phyloP scores from a whole-genome alignment of 805 yeast species.

The Scheffersomyces spartinae region DNA sequence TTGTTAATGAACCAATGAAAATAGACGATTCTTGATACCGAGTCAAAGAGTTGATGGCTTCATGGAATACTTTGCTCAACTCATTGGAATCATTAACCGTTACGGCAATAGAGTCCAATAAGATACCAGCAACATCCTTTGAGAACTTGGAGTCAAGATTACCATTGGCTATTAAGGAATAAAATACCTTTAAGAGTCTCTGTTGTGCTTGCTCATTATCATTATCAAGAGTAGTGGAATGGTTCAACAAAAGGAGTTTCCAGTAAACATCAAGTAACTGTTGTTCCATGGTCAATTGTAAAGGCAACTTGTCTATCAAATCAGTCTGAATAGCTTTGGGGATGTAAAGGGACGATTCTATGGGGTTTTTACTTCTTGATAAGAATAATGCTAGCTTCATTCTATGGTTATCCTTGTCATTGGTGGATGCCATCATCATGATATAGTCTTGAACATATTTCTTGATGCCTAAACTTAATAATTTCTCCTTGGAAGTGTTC shows the following conservation, averaged over 20 bases:
- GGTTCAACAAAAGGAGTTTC: conserved; percentile 35
- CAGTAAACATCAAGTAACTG: conserved; percentile 35
- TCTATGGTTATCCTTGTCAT: too few species aligned
- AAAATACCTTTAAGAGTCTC: too few species aligned
- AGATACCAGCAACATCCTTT: conserved; percentile 31
- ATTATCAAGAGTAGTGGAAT: too few species aligned
- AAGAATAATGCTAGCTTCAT: conserved; percentile 14
- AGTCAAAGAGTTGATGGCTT: too few species aligned
- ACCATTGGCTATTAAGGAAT: too few species aligned
- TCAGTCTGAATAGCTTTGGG: conserved; percentile 4
- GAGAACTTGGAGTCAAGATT: conserved; percentile 14
- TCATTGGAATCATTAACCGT: too few species aligned
- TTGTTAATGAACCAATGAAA: conserved; percentile 28
- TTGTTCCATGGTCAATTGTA: too few species aligned
- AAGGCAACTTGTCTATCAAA: conserved; percentile 4
- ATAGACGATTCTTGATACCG: conserved; percentile 24
- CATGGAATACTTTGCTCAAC: too few species aligned
- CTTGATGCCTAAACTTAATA: conserved; percentile 30
- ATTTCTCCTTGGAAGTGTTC: conserved; percentile 31
- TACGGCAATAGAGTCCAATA: conserved; percentile 22
- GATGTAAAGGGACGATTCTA: conserved; percentile 4
- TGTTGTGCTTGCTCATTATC: too few species aligned
- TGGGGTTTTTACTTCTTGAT: conserved; percentile 5
- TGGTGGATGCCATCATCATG: too few species aligned
- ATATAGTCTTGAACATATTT: conserved; percentile 39